Percentiles rank a stretch among this genome's conserved stretches.
Evolutionary conservation across 164 flowering plant genomes (phyloP).

Genomic region (Tinospora cordifolia): DNA sequence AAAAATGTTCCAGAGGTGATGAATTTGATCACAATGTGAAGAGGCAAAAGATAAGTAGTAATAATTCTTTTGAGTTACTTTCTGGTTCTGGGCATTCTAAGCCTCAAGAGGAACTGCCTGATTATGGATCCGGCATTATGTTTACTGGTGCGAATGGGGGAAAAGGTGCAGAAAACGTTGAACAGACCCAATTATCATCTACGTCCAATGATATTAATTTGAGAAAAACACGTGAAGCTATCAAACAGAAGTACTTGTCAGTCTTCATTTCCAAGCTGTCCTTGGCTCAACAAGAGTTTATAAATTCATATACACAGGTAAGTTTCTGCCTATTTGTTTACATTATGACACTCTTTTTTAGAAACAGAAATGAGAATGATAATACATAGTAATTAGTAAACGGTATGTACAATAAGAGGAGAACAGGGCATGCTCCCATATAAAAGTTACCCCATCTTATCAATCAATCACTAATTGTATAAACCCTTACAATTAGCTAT

Average conservation of each 20-base stretch:
- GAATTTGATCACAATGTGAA: slow-evolving; percentile 22
- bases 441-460: too few relatives aligned
- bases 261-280: slow-evolving; percentile 58
- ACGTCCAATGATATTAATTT: slow-evolving; percentile 24
- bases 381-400: too few relatives aligned
- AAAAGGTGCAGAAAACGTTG: slow-evolving; percentile 17
- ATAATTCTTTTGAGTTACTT: slow-evolving; percentile 16
- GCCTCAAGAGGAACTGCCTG: slow-evolving; percentile 15
- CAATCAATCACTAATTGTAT: too few relatives aligned
- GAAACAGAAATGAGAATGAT: too few relatives aligned
- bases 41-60: slow-evolving; percentile 28
- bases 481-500: too few relatives aligned
- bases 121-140: slow-evolving; percentile 6
- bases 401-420: too few relatives aligned
- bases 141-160: slow-evolving; percentile 13
- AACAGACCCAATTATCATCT: slow-evolving; percentile 17
- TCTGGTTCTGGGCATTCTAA: slow-evolving; percentile 8
- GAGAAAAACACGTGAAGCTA: slow-evolving; percentile 44
- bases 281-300: slow-evolving; percentile 65
- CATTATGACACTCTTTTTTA: not conserved
- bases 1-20: slow-evolving; percentile 15
- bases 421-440: too few relatives aligned
- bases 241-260: slow-evolving; percentile 61
- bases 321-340: not conserved
- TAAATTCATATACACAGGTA: slow-evolving; percentile 62